Evolutionary conservation across 2,329 filamentous ascomycete genomes (phyloP), one percentile per base, ranked within the genome.

Genomic region (Penicillium fuscoglaucum): DNA sequence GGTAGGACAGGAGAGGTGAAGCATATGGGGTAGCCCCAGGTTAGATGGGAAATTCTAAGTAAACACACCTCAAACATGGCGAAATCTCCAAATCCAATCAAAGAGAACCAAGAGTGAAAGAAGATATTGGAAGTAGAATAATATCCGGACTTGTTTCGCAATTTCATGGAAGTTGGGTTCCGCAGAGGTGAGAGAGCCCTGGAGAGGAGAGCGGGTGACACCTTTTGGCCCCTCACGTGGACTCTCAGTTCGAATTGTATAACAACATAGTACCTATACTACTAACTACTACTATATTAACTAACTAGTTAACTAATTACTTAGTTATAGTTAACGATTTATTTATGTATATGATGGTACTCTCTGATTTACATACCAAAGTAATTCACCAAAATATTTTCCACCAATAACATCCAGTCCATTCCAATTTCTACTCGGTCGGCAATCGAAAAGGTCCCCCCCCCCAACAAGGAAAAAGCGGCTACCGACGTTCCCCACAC

Each of bases 341-440:
- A 21, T 21, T 1, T 28, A 28, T 28, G 7, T 31, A 31, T 31
- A 31, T 29, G 10, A 31, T 31, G 29, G 29, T 31, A 31, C 29
- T 33, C 28, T 28, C 31, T 33, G 9, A 33, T 33, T 33, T 6
- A 33, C 31, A 33, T 33, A 24, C 24, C 24, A 3, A 24, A 24
- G 4, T 24, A 13, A 13, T 33, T 13, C 31, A 31, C 29, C 29
- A 4, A 33, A 51, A 51, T 24, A 45, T 52, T 26, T 43, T 31
- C 68, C 68, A 69, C 67, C 66, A 69, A 70, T 69, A 46, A 64
- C 29, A 33, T 51, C 33, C 26, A 40, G 10, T 31, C 48, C 13
- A 52, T 58, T 47, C 53, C 53, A 58, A 60, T 48, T 46, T 44
- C 44, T 33, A 46, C 45, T 35, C 31, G 31, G 57, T 67, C 69